These are phyloP conservation scores for Ambrosia trifida DNA, from an alignment of 129 eudicot genomes.

Conservation along the genomic window DNA sequence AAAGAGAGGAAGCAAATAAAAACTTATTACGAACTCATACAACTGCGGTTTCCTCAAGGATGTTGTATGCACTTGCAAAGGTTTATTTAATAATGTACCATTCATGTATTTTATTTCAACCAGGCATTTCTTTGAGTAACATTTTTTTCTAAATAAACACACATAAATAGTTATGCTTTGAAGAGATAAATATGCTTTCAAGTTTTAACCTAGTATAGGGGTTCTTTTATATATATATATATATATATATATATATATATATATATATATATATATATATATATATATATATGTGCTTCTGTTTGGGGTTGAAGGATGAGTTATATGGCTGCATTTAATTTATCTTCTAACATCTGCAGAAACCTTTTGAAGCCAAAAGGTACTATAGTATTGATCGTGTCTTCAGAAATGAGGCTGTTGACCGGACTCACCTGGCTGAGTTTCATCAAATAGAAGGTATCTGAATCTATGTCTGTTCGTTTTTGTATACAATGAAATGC, in stretches of 20 bases:
- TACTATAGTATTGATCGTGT: conserved; percentile 91
- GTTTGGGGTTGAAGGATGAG: conserved; percentile 11
- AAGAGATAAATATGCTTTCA: not conserved
- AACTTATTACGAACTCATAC: conserved; percentile 91
- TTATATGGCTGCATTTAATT: conserved; percentile 12
- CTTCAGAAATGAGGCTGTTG: conserved; percentile 98
- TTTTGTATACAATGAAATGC: not conserved
- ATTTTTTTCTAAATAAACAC: not conserved
- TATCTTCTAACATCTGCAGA: conserved; percentile 38
- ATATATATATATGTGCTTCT: not conserved
- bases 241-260: too few species aligned
- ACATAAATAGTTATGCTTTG: not conserved
- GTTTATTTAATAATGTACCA: conserved; percentile 36
- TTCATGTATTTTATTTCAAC: not conserved
- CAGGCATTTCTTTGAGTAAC: not conserved
- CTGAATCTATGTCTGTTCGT: not conserved
- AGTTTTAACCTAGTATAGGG: not conserved
- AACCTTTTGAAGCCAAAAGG: conserved; percentile 70
- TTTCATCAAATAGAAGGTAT: conserved; percentile 99
- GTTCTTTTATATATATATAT: too few species aligned
- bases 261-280: too few species aligned
- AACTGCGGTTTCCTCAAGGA: conserved; percentile 95
- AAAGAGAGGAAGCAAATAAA: conserved; percentile 86
- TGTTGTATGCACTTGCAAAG: conserved; percentile 88
- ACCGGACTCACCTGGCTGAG: conserved; percentile 92